Evolutionary conservation across 2,329 filamentous ascomycete genomes (phyloP).

Genomic region (Calonectria fujianensis): DNA sequence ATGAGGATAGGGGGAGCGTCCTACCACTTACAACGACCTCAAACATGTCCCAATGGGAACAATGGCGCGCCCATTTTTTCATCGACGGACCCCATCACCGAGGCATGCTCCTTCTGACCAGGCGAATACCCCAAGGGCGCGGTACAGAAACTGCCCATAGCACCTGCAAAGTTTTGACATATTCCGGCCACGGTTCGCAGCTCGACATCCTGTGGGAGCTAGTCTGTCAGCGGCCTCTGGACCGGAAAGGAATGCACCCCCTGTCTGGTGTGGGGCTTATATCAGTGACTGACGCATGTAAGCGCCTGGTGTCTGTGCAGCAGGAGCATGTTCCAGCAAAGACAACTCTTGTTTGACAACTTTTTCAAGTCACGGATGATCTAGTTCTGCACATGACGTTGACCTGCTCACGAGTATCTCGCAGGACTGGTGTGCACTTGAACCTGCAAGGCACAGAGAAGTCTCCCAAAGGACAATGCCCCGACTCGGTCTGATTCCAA

Average conservation of each 20-base stretch:
- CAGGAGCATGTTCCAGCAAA: not conserved
- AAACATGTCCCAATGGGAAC: not conserved
- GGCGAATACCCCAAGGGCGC: too few relatives aligned
- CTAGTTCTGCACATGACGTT: not conserved
- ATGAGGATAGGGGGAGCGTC: too few relatives aligned
- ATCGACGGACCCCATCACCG: too few relatives aligned
- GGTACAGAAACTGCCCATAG: too few relatives aligned
- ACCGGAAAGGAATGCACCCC: not conserved
- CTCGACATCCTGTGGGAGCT: not conserved
- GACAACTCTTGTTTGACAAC: not conserved
- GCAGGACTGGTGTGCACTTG: too few relatives aligned
- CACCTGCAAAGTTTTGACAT: too few relatives aligned
- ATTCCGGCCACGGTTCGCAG: not conserved
- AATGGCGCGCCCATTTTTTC: not conserved
- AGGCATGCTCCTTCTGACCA: not conserved
- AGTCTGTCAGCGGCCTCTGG: not conserved
- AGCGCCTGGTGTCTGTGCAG: not conserved
- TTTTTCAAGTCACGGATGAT: not conserved
- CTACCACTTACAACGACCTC: not conserved
- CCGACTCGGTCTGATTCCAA: not conserved
- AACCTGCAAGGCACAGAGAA: not conserved
- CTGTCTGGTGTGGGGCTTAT: not conserved
- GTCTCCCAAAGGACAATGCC: not conserved
- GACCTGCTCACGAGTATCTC: not conserved
- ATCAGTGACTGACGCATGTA: not conserved